Evolutionary conservation across 306 rosid species (phyloP).

Genomic region (Cucurbita maxima): DNA sequence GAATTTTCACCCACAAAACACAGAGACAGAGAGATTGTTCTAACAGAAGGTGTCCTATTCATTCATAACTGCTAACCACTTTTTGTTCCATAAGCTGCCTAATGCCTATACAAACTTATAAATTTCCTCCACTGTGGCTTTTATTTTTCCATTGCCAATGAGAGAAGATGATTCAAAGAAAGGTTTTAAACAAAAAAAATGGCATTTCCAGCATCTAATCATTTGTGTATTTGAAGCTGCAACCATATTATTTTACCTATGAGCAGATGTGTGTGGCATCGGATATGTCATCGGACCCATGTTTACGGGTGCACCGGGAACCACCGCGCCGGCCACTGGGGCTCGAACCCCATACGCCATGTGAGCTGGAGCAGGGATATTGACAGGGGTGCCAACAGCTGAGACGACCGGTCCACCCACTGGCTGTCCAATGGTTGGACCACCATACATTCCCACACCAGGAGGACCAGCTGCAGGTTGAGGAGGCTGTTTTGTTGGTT

Average conservation of each 20-base stretch:
- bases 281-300: conserved; percentile 63
- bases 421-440: conserved; percentile 79
- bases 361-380: conserved; percentile 45
- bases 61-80: background rate
- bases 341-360: conserved; percentile 73
- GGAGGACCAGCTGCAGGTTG: conserved; percentile 42
- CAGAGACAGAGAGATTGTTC: background rate
- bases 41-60: conserved; percentile 2
- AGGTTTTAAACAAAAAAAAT: background rate
- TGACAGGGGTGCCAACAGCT: conserved; percentile 83
- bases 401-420: conserved; percentile 81
- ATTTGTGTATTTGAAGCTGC: conserved; percentile 42
- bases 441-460: conserved; percentile 47
- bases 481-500: conserved; percentile 36
- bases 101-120: conserved; percentile 6
- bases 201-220: conserved; percentile 17
- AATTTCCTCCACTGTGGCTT: conserved; percentile 1
- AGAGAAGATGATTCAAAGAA: background rate
- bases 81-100: background rate
- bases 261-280: conserved; percentile 59
- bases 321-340: conserved; percentile 46
- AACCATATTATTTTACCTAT: conserved; percentile 36
- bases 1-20: background rate
- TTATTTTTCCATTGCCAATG: background rate
- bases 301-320: conserved; percentile 67